Evolutionary conservation across 805 yeast species (phyloP), one percentile per base, ranked within the genome.

Genomic region (Yarrowia sp.): DNA sequence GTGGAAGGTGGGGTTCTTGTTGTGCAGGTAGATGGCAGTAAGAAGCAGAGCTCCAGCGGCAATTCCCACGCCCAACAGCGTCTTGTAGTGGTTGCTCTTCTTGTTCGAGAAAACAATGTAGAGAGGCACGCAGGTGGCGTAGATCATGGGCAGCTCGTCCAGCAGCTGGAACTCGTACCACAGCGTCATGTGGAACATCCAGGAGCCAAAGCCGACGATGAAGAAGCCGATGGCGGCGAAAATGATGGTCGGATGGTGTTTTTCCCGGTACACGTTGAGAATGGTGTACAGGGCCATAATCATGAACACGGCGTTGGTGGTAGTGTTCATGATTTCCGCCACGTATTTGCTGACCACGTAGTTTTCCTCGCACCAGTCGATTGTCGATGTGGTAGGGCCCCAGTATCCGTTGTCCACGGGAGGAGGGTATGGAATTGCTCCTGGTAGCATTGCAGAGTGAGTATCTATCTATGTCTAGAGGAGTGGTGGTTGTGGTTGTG

Each of bases 281-380:
- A 91, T 80, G 21, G 92, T 86, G 72, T 80, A 87, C n/a, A 71
- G 52, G 0, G 96, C 96, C 21, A 84, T 74, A 7, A 81, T 69
- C 41, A 83, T 73, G 69, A 85, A 85, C 35, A 79, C 78, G 1
- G 81, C 76, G 68, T 95, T 95, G 46, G 99, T 91, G 28, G 85
- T 70, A 2, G 98, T 90, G 73, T 95, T 95, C 66, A 93, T 82
- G 65, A 90, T 88, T 74, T 95, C 99, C 4, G 98, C 98, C 62
- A 95, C 81, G 71, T 89, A 95, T 12, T 82, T 83, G 12, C 93
- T 83, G 1, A 92, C 89, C 11, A 92, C 93, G 73, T 93, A 93
- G 78, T 93, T 93, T 75, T 95, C 98, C 72, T 93, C 99, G 77
- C 99, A 93, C 98, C 98, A 93, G 73, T 93, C 99, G 40, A 95